These are phyloP conservation scores for Saccharomyces hybrid DNA, from an alignment of 1,139 yeast species.

Conservation along the genomic window DNA sequence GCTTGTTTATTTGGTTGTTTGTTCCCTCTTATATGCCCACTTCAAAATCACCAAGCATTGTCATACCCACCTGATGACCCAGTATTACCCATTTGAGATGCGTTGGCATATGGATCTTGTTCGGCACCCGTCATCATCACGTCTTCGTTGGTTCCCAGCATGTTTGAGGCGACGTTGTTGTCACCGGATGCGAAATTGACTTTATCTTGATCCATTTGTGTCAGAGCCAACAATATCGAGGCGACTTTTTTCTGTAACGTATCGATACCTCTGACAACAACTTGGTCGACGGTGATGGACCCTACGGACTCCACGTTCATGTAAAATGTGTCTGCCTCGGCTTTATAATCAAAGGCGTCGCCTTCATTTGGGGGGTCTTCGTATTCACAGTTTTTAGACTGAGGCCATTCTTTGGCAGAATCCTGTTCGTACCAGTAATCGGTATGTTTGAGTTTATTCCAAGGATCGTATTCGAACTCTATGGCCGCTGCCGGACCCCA, in stretches of 20 bases:
- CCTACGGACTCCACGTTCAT: slow-evolving; percentile 92
- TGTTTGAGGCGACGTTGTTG: slow-evolving; percentile 39
- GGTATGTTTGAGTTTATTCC: slow-evolving; percentile 93
- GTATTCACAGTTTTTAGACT: slow-evolving; percentile 80
- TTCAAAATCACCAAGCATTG: slow-evolving; percentile 25
- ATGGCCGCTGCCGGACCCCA: slow-evolving; percentile 98
- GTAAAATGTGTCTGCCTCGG: slow-evolving; percentile 74
- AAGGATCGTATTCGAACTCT: slow-evolving; percentile 98
- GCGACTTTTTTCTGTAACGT: slow-evolving; percentile 88
- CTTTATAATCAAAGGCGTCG: slow-evolving; percentile 77
- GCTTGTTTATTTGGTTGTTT: background rate
- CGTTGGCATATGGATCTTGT: slow-evolving; percentile 35
- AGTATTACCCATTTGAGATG: slow-evolving; percentile 27
- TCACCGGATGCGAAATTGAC: slow-evolving; percentile 43
- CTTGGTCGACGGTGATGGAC: slow-evolving; percentile 79
- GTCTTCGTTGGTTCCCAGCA: slow-evolving; percentile 29
- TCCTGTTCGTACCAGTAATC: slow-evolving; percentile 94
- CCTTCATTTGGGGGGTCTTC: slow-evolving; percentile 93
- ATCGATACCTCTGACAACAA: slow-evolving; percentile 72
- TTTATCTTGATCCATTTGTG: slow-evolving; percentile 44
- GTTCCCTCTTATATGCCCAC: background rate
- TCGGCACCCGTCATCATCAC: slow-evolving; percentile 38
- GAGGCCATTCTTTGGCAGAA: slow-evolving; percentile 89
- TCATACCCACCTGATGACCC: slow-evolving; percentile 22
- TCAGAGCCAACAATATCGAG: slow-evolving; percentile 75